Base-by-base conservation (phyloP, 2,329 filamentous ascomycete species). In the Thielaviopsis cerberus region DNA sequence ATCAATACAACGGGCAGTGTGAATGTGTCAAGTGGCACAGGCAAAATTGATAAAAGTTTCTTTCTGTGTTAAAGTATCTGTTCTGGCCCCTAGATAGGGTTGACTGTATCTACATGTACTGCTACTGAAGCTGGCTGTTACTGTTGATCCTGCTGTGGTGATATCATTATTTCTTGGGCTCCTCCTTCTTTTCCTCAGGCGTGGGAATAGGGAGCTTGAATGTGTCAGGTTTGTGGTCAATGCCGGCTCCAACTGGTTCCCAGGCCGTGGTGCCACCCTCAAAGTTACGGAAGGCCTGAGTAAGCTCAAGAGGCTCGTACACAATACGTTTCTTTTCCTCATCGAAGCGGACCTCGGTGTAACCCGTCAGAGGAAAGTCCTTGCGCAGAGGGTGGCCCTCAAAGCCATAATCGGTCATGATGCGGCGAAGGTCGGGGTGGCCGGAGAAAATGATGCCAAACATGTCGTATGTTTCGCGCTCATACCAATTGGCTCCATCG, bases 261-360 rank as follows among this genome's bases (percentile, higher is more conserved):
- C 80, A 83, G 15, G 79, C 79, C 63, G 83, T 82, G 53, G 82
- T 82, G 59, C 89, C 88, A 62, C 90, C 89, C 74, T 96, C 90
- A 68, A 98, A 98, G 76, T 98, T 97, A 66, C 92, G 83, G 82
- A 94, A 98, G 7, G 94, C 92, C 73, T 98, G 92, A 15, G 92
- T 97, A 72, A 98, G 80, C 76, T 98, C 92, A 54, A 98, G 77
- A 48, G 94, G 92, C 77, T 98, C 94, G 30, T 94, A 91, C 61
- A 98, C 91, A 69, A 98, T 96, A 62, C 92, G 82, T 82, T 98
- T 98, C 86, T 96, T 98, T 79, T 98, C 94, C 74, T 98, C 92
- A 65, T 98, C 92, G 69, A 94, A 98, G 68, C 92, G 81, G 64
- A 98, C 85, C 76, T 98, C 94, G 34, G 92, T 98, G 76, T 98